Base-by-base conservation (phyloP, 805 yeast species). In the Saccharomycopsis babjevae region DNA sequence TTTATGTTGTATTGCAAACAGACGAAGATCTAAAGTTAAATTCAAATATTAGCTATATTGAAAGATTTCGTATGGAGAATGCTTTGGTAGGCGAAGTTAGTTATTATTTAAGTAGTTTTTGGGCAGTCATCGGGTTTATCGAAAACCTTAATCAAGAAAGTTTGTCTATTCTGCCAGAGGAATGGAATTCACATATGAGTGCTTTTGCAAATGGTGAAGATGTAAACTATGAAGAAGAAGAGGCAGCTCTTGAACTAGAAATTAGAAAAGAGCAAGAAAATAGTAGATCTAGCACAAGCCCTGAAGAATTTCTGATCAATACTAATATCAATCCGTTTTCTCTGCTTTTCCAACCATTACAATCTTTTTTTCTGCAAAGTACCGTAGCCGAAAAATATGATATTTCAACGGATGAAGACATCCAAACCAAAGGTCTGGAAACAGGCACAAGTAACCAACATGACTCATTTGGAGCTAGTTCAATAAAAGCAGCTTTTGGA, bases 61-160 rank as follows among this genome's bases (percentile, higher is more conserved):
- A 91, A 70, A 77, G 94, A 58, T 94, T 88, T 71, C 75, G 98
- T 65, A 84, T 82, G 60, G 84, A 82, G 6, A 88, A 83, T 52
- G 86, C 88, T 77, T 75, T 88, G 56, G 78, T 79, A 50, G 97
- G 99, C 8, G 99, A 94, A 70, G 85, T 93, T 0, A 88, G 94
- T 50, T 94, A 94, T 72, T 94, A 94, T 69, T 75, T 94, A 59
- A 88, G 96, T 34, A 88, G 97, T n/a, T 72, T 93, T 32, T 89
- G 88, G 68, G 96, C 96, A 1, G 97, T 97, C 1, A 82, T 91
- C 13, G 83, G 85, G 62, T 94, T 90, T 69, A 81, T 94, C 10
- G 82, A 83, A 60, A 80, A 83, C 13, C 70, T 94, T 54, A 81
- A 77, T 39, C 71, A 74, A 40, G 78, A 81, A 1, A 79, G 83